Conservation (phyloP, 2,329 filamentous ascomycete genomes). For the Botrytis medusae region DNA sequence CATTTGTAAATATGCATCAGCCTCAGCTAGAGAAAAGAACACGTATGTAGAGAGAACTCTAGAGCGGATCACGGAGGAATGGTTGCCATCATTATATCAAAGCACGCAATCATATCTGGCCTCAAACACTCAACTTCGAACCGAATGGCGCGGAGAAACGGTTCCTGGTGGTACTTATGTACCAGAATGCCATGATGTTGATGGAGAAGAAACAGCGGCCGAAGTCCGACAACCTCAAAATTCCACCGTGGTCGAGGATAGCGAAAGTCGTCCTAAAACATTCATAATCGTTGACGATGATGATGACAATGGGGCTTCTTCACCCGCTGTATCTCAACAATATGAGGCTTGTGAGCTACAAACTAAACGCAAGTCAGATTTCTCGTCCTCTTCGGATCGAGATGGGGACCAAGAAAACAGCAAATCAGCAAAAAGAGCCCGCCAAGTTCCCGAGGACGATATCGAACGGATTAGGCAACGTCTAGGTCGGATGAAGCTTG, state of each 20-base stretch:
- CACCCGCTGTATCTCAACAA: background rate
- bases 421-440: background rate
- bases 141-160: conserved; percentile 44
- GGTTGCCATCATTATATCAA: background rate
- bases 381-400: background rate
- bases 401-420: background rate
- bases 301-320: background rate
- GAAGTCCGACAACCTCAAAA: background rate
- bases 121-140: conserved; percentile 22
- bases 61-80: conserved; percentile 24
- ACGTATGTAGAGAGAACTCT: conserved; percentile 29
- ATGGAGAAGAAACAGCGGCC: conserved; percentile 20
- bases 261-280: background rate
- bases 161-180: conserved; percentile 44
- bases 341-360: background rate
- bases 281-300: background rate
- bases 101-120: conserved; percentile 13
- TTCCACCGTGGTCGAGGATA: background rate
- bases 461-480: conserved; percentile 1
- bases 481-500: background rate
- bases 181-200: conserved; percentile 24
- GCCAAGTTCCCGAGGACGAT: background rate
- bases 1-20: conserved; percentile 32
- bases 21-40: conserved; percentile 32
- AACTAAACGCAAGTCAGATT: conserved; percentile 9